These are phyloP conservation scores for Mycena haematopus DNA, from an alignment of 768 basidiomycete species.

Conservation along the genomic window DNA sequence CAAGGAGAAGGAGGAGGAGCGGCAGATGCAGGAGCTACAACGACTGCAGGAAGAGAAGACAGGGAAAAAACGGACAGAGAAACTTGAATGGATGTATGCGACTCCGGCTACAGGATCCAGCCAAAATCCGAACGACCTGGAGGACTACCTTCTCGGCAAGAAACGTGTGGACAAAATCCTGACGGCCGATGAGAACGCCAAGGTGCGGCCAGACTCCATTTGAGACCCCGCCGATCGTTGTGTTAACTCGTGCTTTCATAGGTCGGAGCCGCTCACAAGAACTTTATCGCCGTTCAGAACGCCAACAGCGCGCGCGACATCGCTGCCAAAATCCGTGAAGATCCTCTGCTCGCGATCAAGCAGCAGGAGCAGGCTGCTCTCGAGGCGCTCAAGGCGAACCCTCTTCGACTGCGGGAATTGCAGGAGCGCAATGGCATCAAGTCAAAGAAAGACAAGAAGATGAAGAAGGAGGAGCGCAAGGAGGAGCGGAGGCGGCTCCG, in stretches of 20 bases:
- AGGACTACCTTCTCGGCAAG: constrained; percentile 97
- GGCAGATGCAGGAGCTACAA: constrained; percentile 95
- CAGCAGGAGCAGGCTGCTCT: constrained; percentile 96
- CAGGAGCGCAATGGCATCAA: constrained; percentile 84
- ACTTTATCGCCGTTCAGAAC: constrained; percentile 93
- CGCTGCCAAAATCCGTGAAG: constrained; percentile 94
- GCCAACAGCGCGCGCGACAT: constrained; percentile 90
- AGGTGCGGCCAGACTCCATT: constrained; percentile 50
- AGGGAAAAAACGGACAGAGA: constrained; percentile 92
- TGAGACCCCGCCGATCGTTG: constrained; percentile 3
- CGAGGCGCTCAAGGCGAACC: constrained; percentile 85
- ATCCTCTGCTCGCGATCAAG: constrained; percentile 96
- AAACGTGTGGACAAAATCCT: constrained; percentile 97
- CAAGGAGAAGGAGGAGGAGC: constrained; percentile 97
- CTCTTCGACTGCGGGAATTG: constrained; percentile 81
- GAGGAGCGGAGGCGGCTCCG: constrained; percentile 52
- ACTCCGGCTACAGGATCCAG: constrained; percentile 92
- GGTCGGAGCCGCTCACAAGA: constrained; percentile 89
- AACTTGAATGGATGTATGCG: constrained; percentile 99
- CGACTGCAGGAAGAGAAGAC: constrained; percentile 94
- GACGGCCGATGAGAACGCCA: constrained; percentile 90
- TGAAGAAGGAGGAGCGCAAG: constrained; percentile 53
- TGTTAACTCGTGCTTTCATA: constrained; percentile 37
- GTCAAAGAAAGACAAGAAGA: constrained; percentile 78
- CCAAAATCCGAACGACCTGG: constrained; percentile 88